These are phyloP conservation scores for Petunia secreta DNA, from an alignment of 257 asterid species.

Conservation along the genomic window DNA sequence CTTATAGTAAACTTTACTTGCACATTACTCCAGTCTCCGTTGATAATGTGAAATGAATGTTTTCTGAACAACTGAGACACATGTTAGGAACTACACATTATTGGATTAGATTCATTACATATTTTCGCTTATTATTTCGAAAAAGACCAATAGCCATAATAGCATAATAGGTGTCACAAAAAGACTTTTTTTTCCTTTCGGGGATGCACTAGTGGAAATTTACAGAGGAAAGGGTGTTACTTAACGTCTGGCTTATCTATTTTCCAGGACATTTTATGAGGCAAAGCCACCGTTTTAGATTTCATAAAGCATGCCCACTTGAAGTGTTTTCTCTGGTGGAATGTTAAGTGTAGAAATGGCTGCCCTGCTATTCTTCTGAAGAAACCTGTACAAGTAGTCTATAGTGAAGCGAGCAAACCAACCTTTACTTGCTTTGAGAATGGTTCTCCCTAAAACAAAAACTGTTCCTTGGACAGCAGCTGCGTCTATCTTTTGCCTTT, in stretches of 20 bases:
- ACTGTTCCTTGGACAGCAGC: slow-evolving; percentile 41
- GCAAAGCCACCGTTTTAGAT: slow-evolving; percentile 31
- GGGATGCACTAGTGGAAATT: too few species aligned
- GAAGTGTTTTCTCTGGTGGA: slow-evolving; percentile 59
- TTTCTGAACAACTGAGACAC: too few species aligned
- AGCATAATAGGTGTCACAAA: too few species aligned
- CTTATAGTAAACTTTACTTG: too few species aligned
- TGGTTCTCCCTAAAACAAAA: slow-evolving; percentile 55
- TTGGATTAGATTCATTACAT: too few species aligned
- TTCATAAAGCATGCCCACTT: slow-evolving; percentile 67
- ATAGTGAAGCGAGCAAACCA: slow-evolving; percentile 45
- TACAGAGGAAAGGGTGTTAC: too few species aligned
- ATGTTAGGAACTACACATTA: too few species aligned
- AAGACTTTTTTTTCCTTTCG: too few species aligned
- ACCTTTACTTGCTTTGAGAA: slow-evolving; percentile 51
- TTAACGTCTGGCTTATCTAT: neutral
- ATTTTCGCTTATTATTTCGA: too few species aligned
- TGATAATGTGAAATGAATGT: too few species aligned
- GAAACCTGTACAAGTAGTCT: slow-evolving; percentile 61
- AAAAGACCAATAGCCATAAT: too few species aligned
- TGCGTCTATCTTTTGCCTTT: slow-evolving; percentile 38
- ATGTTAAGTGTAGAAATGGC: slow-evolving; percentile 46
- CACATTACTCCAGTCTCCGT: too few species aligned
- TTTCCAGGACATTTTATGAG: neutral
- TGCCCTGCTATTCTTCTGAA: slow-evolving; percentile 63